phyloP scores from a whole-genome alignment of 176 grass and related monocot species.

The Raddia guianensis region DNA sequence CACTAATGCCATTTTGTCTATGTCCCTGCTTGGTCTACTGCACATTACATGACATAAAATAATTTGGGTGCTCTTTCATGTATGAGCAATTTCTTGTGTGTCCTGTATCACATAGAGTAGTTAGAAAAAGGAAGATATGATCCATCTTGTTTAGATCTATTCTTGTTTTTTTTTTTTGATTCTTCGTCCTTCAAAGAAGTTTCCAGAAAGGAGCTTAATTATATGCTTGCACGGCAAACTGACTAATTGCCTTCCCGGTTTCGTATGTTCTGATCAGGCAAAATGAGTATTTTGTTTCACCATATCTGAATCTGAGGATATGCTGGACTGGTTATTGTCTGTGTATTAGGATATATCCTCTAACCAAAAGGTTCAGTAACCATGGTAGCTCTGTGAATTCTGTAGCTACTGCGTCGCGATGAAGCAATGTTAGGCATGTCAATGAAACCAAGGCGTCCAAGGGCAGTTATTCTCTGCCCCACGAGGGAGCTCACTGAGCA shows the following conservation, averaged over 20 bases:
- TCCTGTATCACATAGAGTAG: not conserved
- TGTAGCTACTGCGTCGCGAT: slow-evolving; percentile 77
- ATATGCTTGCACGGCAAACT: not conserved
- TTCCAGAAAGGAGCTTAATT: not conserved
- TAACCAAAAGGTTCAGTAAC: not conserved
- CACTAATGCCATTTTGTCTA: not conserved
- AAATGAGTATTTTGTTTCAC: not conserved
- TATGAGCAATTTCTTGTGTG: not conserved
- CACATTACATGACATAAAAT: not conserved
- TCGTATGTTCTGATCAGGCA: not conserved
- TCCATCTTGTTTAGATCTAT: not conserved
- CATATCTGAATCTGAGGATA: not conserved
- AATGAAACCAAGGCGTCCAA: slow-evolving; percentile 88
- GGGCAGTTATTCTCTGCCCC: slow-evolving; percentile 86
- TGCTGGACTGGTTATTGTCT: not conserved
- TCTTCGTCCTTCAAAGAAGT: not conserved
- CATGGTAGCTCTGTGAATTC: not conserved
- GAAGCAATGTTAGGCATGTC: slow-evolving; percentile 70
- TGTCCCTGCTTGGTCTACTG: not conserved
- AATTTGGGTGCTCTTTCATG: not conserved
- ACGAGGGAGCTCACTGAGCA: slow-evolving; percentile 95
- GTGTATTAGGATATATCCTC: not conserved
- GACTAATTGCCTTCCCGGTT: not conserved
- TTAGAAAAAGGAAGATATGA: not conserved
- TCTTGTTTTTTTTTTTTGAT: not conserved